These are phyloP conservation scores for Elongisporangium senticosum DNA, from an alignment of 352 stramenopile species.

Conservation along the genomic window DNA sequence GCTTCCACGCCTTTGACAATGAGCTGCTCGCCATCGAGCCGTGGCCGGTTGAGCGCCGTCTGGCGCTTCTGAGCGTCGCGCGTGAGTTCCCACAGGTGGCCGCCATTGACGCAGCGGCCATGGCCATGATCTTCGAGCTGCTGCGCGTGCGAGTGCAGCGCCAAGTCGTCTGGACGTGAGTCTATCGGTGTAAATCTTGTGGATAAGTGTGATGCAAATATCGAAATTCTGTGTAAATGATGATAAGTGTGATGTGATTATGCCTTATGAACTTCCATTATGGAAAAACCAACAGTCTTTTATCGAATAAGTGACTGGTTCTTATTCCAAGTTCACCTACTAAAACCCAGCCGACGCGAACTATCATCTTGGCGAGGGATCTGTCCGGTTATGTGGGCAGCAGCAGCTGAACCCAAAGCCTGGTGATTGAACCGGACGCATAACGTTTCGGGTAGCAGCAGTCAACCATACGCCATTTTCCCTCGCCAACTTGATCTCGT, in stretches of 20 bases:
- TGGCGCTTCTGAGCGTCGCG: constrained; percentile 20
- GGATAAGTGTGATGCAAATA: not conserved
- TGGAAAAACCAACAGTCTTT: not conserved
- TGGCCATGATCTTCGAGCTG: constrained; percentile 29
- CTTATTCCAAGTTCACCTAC: not conserved
- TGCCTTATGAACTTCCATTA: not conserved
- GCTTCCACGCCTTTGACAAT: constrained; percentile 18
- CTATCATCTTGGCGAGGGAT: not conserved
- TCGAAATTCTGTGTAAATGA: not conserved
- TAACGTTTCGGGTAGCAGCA: not conserved
- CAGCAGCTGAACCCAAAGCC: not conserved
- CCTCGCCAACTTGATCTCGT: not conserved
- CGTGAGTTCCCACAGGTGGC: constrained; percentile 3
- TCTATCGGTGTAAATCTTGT: constrained; percentile 1
- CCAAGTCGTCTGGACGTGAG: constrained; percentile 30
- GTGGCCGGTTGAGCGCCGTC: constrained; percentile 12
- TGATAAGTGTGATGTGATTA: not conserved
- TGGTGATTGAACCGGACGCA: not conserved
- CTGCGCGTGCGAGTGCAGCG: constrained; percentile 15
- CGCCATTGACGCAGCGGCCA: constrained; percentile 16
- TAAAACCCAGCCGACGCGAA: not conserved
- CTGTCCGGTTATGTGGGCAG: not conserved
- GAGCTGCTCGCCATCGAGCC: constrained; percentile 17
- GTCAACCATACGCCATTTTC: not conserved
- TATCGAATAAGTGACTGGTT: not conserved